phyloP scores from a whole-genome alignment of 163 green algal species.

The Prototheca stagnorum region DNA sequence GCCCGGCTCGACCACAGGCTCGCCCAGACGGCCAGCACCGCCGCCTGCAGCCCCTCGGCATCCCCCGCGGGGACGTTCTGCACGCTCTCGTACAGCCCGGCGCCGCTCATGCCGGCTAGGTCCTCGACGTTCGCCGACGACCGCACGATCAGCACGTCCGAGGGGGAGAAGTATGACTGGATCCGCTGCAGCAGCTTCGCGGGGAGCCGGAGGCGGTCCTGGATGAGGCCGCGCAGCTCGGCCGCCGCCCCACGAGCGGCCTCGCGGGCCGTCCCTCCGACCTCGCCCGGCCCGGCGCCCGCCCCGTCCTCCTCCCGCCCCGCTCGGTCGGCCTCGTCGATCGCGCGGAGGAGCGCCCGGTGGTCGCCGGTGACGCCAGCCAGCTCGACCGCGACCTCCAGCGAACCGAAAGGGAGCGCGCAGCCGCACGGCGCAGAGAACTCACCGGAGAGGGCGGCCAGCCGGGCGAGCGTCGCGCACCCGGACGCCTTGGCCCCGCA shows the following conservation, averaged over 20 bases:
- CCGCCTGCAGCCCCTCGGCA: slow-evolving; percentile 19
- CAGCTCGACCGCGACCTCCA: no score
- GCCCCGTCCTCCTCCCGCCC: no score
- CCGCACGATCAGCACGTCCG: slow-evolving; percentile 53
- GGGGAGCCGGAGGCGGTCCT: slow-evolving; percentile 1
- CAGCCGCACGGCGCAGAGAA: no score
- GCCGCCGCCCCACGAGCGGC: slow-evolving; percentile 1
- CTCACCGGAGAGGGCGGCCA: no score
- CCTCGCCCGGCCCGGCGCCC: no score
- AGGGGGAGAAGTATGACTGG: slow-evolving; percentile 2
- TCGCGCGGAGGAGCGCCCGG: no score
- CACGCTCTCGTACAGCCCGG: slow-evolving; percentile 90
- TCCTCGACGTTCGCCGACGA: slow-evolving; percentile 92
- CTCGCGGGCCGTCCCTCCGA: no score
- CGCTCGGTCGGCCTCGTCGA: no score
- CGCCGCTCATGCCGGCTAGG: slow-evolving; percentile 73
- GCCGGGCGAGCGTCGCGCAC: no score
- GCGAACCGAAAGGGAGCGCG: no score
- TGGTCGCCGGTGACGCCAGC: no score
- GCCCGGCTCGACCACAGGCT: slow-evolving; percentile 75
- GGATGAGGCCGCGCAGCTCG: slow-evolving; percentile 1
- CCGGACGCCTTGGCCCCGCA: no score
- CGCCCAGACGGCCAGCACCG: slow-evolving; percentile 72
- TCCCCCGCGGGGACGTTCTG: slow-evolving; percentile 41
- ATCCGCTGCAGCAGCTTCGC: slow-evolving; percentile 14